Evolutionary conservation across 768 basidiomycete genomes (phyloP).

Genomic region (Podaxis rugospora): DNA sequence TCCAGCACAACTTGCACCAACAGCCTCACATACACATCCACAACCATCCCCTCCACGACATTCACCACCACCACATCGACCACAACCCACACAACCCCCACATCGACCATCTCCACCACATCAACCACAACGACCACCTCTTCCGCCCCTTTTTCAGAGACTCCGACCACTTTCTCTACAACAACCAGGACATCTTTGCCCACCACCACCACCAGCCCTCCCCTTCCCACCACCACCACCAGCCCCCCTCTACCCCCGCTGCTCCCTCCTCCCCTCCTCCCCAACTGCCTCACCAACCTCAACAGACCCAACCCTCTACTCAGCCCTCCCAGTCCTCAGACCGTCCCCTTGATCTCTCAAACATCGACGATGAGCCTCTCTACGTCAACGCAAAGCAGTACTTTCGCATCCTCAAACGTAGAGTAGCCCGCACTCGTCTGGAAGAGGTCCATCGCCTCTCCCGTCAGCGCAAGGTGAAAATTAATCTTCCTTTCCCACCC

Average conservation of each 20-base stretch:
- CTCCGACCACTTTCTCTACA: slow-evolving; percentile 16
- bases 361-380: slow-evolving; percentile 92
- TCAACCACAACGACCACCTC: slow-evolving; percentile 22
- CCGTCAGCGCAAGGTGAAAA: slow-evolving; percentile 79
- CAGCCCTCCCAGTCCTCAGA: slow-evolving; percentile 16
- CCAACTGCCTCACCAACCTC: slow-evolving; percentile 16
- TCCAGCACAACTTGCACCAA: slow-evolving; percentile 19
- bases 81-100: slow-evolving; percentile 13
- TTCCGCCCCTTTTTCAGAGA: slow-evolving; percentile 22
- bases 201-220: slow-evolving; percentile 15
- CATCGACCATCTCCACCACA: neutral
- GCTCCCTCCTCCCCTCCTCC: slow-evolving; percentile 14
- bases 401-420: slow-evolving; percentile 94
- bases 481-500: neutral
- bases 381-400: slow-evolving; percentile 99
- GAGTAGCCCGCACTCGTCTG: slow-evolving; percentile 84
- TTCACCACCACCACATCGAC: slow-evolving; percentile 22
- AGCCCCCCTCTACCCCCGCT: neutral
- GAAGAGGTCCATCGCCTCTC: slow-evolving; percentile 94
- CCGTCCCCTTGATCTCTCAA: slow-evolving; percentile 5
- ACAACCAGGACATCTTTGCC: slow-evolving; percentile 22
- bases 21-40: slow-evolving; percentile 12
- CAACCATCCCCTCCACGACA: slow-evolving; percentile 9
- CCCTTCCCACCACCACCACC: slow-evolving; percentile 15
- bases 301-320: slow-evolving; percentile 9